Evolutionary conservation across 2,329 filamentous ascomycete species (phyloP).

Genomic region (Diaporthe batatas): DNA sequence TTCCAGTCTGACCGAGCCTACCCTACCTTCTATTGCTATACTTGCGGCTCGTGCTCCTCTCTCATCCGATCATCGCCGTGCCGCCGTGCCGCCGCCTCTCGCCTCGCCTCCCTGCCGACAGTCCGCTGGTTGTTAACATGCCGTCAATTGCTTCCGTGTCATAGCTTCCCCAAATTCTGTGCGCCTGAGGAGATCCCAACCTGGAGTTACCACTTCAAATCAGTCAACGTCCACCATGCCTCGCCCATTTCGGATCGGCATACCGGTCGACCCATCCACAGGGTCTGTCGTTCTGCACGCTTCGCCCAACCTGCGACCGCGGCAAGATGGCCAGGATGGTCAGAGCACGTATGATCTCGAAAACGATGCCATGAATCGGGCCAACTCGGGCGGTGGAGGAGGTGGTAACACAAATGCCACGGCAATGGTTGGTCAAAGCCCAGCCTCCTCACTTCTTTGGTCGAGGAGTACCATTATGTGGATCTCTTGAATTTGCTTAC

Average conservation of each 20-base stretch:
- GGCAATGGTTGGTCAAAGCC: conserved; percentile 34
- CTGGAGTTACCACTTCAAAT: not conserved
- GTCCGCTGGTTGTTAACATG: conserved; percentile 24
- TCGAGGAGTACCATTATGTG: not conserved
- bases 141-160: conserved; percentile 32
- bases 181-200: not conserved
- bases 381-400: not conserved
- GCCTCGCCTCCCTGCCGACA: not conserved
- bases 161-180: conserved; percentile 9
- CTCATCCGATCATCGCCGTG: conserved; percentile 11
- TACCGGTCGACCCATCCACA: conserved; percentile 28
- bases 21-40: not conserved
- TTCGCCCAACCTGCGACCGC: conserved; percentile 14
- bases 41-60: conserved; percentile 3
- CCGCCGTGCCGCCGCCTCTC: not conserved
- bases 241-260: conserved; percentile 28
- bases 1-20: not conserved
- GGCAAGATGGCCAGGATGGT: conserved; percentile 10
- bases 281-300: conserved; percentile 29
- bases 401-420: conserved; percentile 27
- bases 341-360: not conserved
- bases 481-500: not conserved
- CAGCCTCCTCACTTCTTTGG: not conserved
- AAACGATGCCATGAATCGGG: not conserved
- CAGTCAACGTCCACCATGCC: conserved; percentile 22